Conservation (phyloP, 139 green algal species). For the Klebsormidium nitens region DNA sequence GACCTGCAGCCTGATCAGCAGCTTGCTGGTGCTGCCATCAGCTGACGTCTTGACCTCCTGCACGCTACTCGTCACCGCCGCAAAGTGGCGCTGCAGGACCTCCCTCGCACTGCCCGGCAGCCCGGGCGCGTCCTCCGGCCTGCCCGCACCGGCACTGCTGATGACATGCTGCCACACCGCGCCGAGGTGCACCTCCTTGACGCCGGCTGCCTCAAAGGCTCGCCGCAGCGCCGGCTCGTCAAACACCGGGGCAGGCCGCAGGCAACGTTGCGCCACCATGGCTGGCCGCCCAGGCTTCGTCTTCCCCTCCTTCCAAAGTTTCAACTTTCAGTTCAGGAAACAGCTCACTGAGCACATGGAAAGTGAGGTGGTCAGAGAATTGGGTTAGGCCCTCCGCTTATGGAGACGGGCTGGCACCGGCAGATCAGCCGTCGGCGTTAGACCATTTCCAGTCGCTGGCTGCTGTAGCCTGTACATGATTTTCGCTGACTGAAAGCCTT, state of each 20-base stretch:
- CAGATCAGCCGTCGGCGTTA: too few species aligned
- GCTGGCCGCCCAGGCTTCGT: too few species aligned
- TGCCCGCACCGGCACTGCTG: not conserved
- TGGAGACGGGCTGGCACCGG: too few species aligned
- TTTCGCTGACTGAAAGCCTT: too few species aligned
- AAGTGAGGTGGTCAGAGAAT: too few species aligned
- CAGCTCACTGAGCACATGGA: too few species aligned
- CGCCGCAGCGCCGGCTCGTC: not conserved
- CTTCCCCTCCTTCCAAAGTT: too few species aligned
- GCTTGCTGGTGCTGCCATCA: constrained; percentile 28
- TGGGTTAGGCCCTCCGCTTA: too few species aligned
- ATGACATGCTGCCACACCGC: not conserved
- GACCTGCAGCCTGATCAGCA: constrained; percentile 26
- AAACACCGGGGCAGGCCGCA: not conserved
- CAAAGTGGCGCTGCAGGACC: constrained; percentile 1
- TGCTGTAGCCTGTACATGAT: too few species aligned
- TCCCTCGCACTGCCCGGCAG: not conserved
- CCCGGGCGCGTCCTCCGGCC: not conserved
- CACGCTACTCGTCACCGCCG: constrained; percentile 21
- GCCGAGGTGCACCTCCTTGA: not conserved
- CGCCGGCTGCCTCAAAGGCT: not conserved
- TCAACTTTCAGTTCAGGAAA: too few species aligned
- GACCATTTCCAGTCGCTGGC: too few species aligned
- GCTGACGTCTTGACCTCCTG: constrained; percentile 1
- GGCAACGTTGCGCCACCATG: not conserved